Percentiles rank a stretch among this genome's conserved stretches.
Evolutionary conservation across 208 protist genomes (phyloP).

Genomic region (Endotrypanum monterogeii): DNA sequence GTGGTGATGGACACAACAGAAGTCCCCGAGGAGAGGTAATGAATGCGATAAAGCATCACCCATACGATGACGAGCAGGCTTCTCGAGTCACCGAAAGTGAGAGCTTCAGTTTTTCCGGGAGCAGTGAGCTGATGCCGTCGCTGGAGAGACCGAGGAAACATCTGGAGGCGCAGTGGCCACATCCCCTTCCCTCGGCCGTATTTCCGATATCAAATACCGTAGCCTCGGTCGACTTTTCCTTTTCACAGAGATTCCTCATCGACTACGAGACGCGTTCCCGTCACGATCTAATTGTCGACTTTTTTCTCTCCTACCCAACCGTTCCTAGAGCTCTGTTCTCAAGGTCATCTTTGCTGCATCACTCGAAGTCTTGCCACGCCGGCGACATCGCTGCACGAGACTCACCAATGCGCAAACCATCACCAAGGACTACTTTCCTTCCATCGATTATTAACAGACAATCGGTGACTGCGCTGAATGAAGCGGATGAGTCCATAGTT

Average conservation of each 20-base stretch:
- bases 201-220: background rate
- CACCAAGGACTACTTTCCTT: background rate
- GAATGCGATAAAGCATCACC: background rate
- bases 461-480: background rate
- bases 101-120: background rate
- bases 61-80: background rate
- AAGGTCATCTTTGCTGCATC: background rate
- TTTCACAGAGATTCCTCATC: conserved; percentile 18
- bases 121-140: background rate
- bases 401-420: background rate
- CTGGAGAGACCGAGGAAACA: background rate
- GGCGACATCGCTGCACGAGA: background rate
- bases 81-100: background rate
- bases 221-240: background rate
- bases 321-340: background rate
- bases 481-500: background rate
- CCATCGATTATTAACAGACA: background rate
- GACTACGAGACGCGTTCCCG: conserved; percentile 36
- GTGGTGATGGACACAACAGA: too few relatives aligned
- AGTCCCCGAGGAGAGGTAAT: background rate
- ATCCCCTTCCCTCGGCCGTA: background rate
- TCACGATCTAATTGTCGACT: conserved; percentile 42
- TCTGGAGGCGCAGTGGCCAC: background rate
- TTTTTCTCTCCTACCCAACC: conserved; percentile 33
- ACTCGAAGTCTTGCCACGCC: background rate